phyloP scores from a whole-genome alignment of 2,329 filamentous ascomycete species.

The Sporothrix phasma region DNA sequence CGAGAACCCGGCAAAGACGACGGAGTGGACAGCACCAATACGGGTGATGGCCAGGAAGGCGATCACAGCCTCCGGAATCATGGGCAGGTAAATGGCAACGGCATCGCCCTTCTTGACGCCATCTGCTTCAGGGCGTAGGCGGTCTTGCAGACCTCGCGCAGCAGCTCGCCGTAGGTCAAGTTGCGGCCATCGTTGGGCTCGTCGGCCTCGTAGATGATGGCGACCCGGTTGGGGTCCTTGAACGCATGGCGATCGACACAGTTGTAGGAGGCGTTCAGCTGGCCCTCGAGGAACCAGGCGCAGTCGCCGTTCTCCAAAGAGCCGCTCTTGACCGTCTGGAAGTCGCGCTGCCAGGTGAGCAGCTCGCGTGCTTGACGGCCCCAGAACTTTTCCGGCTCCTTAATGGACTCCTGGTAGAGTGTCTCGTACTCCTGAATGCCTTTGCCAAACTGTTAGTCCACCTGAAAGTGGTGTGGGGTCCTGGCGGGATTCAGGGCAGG shows the following conservation, averaged over 20 bases:
- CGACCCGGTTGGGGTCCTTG: constrained; percentile 83
- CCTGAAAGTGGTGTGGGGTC: neutral
- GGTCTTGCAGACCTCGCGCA: constrained; percentile 80
- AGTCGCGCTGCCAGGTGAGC: constrained; percentile 82
- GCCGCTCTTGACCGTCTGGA: constrained; percentile 77
- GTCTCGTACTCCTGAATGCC: constrained; percentile 57
- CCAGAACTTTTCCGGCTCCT: constrained; percentile 85
- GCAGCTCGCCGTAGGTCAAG: constrained; percentile 86
- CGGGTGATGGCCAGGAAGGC: constrained; percentile 84
- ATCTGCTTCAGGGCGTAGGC: constrained; percentile 87
- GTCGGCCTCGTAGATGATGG: constrained; percentile 98
- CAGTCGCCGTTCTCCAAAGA: constrained; percentile 69
- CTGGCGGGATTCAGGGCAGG: neutral
- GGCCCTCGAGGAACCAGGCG: constrained; percentile 91
- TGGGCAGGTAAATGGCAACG: constrained; percentile 92
- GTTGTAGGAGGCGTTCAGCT: constrained; percentile 93
- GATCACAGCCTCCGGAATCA: constrained; percentile 94
- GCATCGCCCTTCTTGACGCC: constrained; percentile 94
- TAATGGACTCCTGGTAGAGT: constrained; percentile 76
- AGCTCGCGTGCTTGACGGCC: constrained; percentile 75
- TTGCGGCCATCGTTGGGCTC: constrained; percentile 78
- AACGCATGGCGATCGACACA: constrained; percentile 95
- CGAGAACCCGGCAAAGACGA: constrained; percentile 96
- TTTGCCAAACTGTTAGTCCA: constrained; percentile 27
- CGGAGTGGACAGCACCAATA: constrained; percentile 93